Evolutionary conservation across 164 flowering plant species (phyloP), one percentile per base, ranked within the genome.

Genomic region (Kingdonia uniflora): DNA sequence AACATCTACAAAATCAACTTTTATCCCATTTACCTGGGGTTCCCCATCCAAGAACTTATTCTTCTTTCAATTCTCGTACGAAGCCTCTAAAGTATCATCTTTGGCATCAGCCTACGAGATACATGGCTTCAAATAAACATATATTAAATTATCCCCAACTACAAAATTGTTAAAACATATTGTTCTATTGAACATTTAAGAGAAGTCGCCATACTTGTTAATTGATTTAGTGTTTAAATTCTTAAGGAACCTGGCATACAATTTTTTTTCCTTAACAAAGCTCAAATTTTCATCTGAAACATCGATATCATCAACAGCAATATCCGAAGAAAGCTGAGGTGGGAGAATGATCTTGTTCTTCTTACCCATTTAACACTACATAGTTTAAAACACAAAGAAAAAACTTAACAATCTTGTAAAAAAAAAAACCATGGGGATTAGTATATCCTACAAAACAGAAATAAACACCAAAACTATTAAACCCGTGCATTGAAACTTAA

Each of bases 241-340:
- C 15, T 72, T 77, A 14, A 88, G 70, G 23, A 82, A 80, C 20
- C 73, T 77, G 14, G 91, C 91, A 41, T 84, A 84, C 0, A 68
- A 80, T 6, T 47, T 60, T 60, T 92, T 85, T 19, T 78, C 65
- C 5, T 56, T 49, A 42, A 88, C 73, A 55, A 82, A 88, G 37
- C 77, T 58, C 49, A 80, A 13, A 64, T 92, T 96, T 62, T 88
- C 95, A 12, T 88, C 96, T 19, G 96, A 88, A 19, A 88, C 82
- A 41, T 80, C 84, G 14, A 92, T 59, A 41, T 88, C 96, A 0
- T 85, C 91, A 2, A 88, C 96, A 2, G 74, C 39, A 5, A 78
- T 17, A n/a, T 87, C 98, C 51, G 88, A 87, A 0, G 98, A 96
- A 1, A 88, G 87, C 55, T 80, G 87, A 26, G 96, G 99, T 16